Evolutionary conservation across 108 stramenopile species (phyloP).

Genomic region (Cyclotella atomus): DNA sequence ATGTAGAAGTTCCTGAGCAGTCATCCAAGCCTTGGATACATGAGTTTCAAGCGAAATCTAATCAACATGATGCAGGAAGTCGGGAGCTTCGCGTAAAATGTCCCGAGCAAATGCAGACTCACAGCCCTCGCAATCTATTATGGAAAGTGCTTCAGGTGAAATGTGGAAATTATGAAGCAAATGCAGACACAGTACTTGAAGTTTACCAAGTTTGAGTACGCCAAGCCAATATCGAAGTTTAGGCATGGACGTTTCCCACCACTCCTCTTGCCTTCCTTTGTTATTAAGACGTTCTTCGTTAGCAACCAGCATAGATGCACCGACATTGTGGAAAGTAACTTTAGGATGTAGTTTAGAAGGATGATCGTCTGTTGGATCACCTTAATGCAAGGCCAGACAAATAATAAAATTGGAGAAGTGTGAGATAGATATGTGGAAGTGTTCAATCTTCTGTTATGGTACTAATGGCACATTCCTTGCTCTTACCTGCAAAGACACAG

Average conservation of each 20-base stretch:
- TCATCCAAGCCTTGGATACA: slow-evolving; percentile 65
- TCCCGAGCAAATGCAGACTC: slow-evolving; percentile 62
- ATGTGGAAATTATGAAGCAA: too few relatives aligned
- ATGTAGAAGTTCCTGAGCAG: slow-evolving; percentile 56
- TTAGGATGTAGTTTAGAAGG: slow-evolving; percentile 57
- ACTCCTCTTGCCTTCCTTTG: slow-evolving; percentile 59
- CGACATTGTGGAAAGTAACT: slow-evolving; percentile 74
- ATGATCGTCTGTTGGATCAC: slow-evolving; percentile 67
- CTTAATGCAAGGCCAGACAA: too few relatives aligned
- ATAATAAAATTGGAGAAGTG: too few relatives aligned
- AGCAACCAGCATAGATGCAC: slow-evolving; percentile 42
- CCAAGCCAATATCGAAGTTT: slow-evolving; percentile 47
- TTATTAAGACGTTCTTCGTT: slow-evolving; percentile 63
- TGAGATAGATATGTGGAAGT: too few relatives aligned
- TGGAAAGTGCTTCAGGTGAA: slow-evolving; percentile 52
- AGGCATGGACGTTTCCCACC: slow-evolving; percentile 58
- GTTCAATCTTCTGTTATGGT: too few relatives aligned
- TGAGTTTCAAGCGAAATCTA: slow-evolving; percentile 71
- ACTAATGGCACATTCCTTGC: too few relatives aligned
- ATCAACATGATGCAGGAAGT: slow-evolving; percentile 59
- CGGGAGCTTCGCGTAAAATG: slow-evolving; percentile 64
- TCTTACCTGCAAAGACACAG: slow-evolving; percentile 67
- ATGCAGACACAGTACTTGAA: too few relatives aligned
- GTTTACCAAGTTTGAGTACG: too few relatives aligned
- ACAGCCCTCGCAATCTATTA: slow-evolving; percentile 73